Conservation (phyloP, 2,329 filamentous ascomycete species). For the Trichoderma arundinaceum region DNA sequence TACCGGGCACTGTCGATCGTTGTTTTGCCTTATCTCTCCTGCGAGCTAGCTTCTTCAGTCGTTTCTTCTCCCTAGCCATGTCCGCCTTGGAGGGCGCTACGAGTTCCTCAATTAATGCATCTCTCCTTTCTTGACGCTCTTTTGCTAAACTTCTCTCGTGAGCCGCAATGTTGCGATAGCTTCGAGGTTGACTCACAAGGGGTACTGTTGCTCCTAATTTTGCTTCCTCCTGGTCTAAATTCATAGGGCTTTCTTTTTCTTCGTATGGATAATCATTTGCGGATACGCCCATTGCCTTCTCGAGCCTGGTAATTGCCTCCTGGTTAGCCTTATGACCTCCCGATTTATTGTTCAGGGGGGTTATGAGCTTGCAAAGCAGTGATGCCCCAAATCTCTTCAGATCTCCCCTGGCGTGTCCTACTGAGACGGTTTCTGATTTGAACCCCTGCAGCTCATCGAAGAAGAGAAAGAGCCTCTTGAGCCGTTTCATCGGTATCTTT, state of each 20-base stretch:
- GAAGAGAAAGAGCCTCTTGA: slow-evolving; percentile 33
- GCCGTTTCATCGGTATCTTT: slow-evolving; percentile 32
- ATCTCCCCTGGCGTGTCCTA: slow-evolving; percentile 35
- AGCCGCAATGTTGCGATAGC: not conserved
- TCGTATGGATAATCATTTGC: not conserved
- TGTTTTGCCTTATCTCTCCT: slow-evolving; percentile 4
- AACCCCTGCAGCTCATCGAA: slow-evolving; percentile 37
- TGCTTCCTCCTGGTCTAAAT: not conserved
- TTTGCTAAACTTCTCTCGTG: not conserved
- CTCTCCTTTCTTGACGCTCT: not conserved
- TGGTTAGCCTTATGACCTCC: not conserved
- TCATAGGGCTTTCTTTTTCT: not conserved
- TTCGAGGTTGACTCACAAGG: not conserved
- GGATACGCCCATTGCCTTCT: slow-evolving; percentile 1
- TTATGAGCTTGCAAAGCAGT: slow-evolving; percentile 33
- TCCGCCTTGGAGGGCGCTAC: not conserved
- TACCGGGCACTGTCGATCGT: slow-evolving; percentile 1
- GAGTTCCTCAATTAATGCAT: not conserved
- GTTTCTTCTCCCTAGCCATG: slow-evolving; percentile 1
- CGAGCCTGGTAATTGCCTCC: slow-evolving; percentile 1
- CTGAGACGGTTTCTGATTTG: not conserved
- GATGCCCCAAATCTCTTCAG: slow-evolving; percentile 39
- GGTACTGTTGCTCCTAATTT: not conserved
- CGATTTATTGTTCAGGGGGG: slow-evolving; percentile 26
- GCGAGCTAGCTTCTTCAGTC: not conserved